Evolutionary conservation across 768 basidiomycete species (phyloP).

Genomic region (Tephrocybe rancida): DNA sequence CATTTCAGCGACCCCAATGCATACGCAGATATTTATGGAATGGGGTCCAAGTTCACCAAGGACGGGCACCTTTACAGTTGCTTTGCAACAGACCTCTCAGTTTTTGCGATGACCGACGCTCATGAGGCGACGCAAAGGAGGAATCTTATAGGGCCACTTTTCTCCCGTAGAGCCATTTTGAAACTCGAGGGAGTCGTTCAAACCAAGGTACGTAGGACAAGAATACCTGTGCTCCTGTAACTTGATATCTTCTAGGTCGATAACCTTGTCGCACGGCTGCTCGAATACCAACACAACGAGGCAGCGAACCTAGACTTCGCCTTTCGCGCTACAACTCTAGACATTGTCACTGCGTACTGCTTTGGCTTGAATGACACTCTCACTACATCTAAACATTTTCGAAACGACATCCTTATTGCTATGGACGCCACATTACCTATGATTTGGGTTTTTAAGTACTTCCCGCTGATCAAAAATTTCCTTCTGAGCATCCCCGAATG

Average conservation of each 20-base stretch:
- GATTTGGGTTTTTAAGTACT: slow-evolving; percentile 40
- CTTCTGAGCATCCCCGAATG: slow-evolving; percentile 34
- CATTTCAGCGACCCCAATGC: slow-evolving; percentile 43
- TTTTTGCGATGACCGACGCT: slow-evolving; percentile 36
- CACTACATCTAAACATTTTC: slow-evolving; percentile 29
- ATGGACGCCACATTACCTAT: slow-evolving; percentile 37
- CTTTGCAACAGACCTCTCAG: slow-evolving; percentile 38
- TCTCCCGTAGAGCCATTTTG: slow-evolving; percentile 41
- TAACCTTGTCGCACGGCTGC: slow-evolving; percentile 28
- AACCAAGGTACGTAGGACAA: slow-evolving; percentile 25
- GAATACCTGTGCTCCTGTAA: background rate
- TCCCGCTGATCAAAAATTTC: slow-evolving; percentile 31
- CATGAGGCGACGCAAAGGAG: slow-evolving; percentile 35
- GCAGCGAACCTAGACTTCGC: slow-evolving; percentile 39
- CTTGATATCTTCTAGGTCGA: slow-evolving; percentile 28
- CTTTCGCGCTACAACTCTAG: slow-evolving; percentile 38
- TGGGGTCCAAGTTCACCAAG: slow-evolving; percentile 37
- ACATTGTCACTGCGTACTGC: slow-evolving; percentile 28
- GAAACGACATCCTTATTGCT: slow-evolving; percentile 33
- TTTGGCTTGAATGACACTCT: slow-evolving; percentile 20
- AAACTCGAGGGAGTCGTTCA: slow-evolving; percentile 37
- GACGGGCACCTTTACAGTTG: slow-evolving; percentile 36
- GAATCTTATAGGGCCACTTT: slow-evolving; percentile 39
- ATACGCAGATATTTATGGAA: slow-evolving; percentile 43
- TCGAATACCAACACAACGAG: slow-evolving; percentile 22